A percentile compares a stretch with the other conserved stretches of the same genome.
phyloP scores from a whole-genome alignment of 2,329 filamentous ascomycete species.

The Coniochaeta sp. region DNA sequence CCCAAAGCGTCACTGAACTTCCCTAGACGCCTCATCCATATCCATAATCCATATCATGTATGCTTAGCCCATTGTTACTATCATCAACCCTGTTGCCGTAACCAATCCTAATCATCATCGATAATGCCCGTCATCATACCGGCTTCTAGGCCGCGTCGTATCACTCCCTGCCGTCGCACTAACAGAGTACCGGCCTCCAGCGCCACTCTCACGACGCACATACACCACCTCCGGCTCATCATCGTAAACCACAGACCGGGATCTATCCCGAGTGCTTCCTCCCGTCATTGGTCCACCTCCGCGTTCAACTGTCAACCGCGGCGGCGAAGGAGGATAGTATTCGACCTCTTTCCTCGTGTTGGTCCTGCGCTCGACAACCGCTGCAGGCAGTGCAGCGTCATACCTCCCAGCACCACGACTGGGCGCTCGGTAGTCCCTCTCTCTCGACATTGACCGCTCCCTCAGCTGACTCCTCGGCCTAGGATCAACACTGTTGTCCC shows the following conservation, averaged over 20 bases:
- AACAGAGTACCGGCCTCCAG: background rate
- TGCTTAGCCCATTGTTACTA: too few species aligned
- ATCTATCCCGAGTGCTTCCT: constrained; percentile 1
- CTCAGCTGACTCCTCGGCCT: background rate
- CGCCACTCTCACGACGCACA: constrained; percentile 4
- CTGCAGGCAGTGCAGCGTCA: background rate
- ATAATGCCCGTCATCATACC: constrained; percentile 6
- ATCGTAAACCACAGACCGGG: background rate
- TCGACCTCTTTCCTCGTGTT: background rate
- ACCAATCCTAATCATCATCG: too few species aligned
- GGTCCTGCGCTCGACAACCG: constrained; percentile 2
- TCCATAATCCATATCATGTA: too few species aligned
- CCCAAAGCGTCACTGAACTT: too few species aligned
- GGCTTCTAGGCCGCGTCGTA: constrained; percentile 4
- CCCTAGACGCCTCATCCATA: too few species aligned
- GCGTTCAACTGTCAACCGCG: background rate
- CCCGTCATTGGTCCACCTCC: background rate
- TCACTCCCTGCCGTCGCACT: constrained; percentile 2
- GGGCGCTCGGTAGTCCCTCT: background rate
- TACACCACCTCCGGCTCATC: constrained; percentile 5
- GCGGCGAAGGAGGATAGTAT: constrained; percentile 9
- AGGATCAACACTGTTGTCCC: background rate
- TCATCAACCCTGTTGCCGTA: too few species aligned
- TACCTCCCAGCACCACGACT: background rate
- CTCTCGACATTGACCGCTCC: background rate